Base-by-base conservation (phyloP, 2,329 filamentous ascomycete genomes). In the Aspergillus puulaauensis region DNA sequence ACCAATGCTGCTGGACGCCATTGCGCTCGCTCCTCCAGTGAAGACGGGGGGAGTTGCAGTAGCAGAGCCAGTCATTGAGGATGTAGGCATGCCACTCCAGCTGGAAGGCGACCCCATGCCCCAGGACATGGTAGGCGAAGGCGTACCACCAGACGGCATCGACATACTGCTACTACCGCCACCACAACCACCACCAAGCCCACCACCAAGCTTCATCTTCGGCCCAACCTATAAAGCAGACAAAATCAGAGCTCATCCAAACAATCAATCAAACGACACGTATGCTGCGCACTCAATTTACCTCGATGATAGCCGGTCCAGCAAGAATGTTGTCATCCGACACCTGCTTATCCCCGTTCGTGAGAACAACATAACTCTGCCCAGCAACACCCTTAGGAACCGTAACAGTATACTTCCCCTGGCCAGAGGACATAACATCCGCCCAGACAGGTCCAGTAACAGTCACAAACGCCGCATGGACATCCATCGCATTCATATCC, bases 301-400 rank as follows among this genome's bases (percentile, higher is more conserved):
- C 68, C 61, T 73, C 70, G 41, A 73, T 58, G 19, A 73, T 69
- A 45, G 69, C 70, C 17, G 70, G 71, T 2, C 70, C 70, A 35
- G 70, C 69, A 52, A 72, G 49, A 44, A 73, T 66, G 43, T 64
- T 71, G 40, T 71, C 69, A 54, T 67, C 65, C 4, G 68, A 62
- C 15, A 58, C 65, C 54, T 61, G 23, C 9, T 55, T 46, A 61
- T 66, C 53, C 39, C 62, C 56, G 47, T 56, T 62, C 6, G 70
- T 72, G 17, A 73, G 52, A 47, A 73, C 66, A 40, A 66, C 61
- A 35, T 70, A 72, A 52, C 65, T 68, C 58, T 72, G 69, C 27
- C 70, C 70, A 3, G 62, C 46, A 35, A 70, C 52, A 2, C 59
- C 64, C 14, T 54, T 57, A 37, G 68, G 69, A 39, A 71, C 59